These are phyloP conservation scores for Pseudocercospora musae DNA, from an alignment of 2,329 filamentous ascomycete species.

Conservation along the genomic window DNA sequence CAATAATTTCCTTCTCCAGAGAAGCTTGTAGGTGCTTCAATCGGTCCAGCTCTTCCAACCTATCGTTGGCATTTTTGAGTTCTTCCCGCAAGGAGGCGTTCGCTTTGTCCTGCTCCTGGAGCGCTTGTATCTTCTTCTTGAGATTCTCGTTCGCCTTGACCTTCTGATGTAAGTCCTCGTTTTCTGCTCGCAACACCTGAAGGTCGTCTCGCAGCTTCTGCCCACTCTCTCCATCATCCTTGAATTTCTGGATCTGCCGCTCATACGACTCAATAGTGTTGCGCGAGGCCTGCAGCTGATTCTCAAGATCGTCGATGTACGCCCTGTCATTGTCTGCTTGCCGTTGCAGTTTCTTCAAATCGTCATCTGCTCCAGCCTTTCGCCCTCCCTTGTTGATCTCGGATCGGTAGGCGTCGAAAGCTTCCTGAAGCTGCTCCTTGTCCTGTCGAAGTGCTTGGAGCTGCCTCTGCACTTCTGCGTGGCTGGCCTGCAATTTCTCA, in stretches of 20 bases:
- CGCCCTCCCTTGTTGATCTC: conserved; percentile 43
- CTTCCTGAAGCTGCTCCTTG: conserved; percentile 47
- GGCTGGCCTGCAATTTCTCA: conserved; percentile 41
- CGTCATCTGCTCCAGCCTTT: conserved; percentile 40
- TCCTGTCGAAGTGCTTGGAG: conserved; percentile 41
- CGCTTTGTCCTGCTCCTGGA: conserved; percentile 48
- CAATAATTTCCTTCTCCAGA: conserved; percentile 51
- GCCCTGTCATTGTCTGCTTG: conserved; percentile 46
- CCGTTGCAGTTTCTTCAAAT: conserved; percentile 42
- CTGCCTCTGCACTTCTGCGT: conserved; percentile 42
- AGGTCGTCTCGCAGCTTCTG: conserved; percentile 51
- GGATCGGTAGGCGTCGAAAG: conserved; percentile 46
- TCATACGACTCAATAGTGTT: conserved; percentile 46
- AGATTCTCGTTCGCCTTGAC: conserved; percentile 52
- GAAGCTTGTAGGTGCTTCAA: conserved; percentile 44
- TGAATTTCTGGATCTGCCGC: conserved; percentile 44
- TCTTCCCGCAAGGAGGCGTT: conserved; percentile 45
- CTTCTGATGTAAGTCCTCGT: conserved; percentile 49
- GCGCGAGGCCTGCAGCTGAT: conserved; percentile 44
- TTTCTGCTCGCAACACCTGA: conserved; percentile 48
- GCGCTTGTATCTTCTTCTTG: conserved; percentile 51
- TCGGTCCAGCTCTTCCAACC: conserved; percentile 44
- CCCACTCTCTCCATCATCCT: conserved; percentile 43
- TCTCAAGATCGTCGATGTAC: conserved; percentile 50
- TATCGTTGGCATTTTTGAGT: conserved; percentile 43